phyloP scores from a whole-genome alignment of 345 rosid species.

The Lenwebbia sp. region DNA sequence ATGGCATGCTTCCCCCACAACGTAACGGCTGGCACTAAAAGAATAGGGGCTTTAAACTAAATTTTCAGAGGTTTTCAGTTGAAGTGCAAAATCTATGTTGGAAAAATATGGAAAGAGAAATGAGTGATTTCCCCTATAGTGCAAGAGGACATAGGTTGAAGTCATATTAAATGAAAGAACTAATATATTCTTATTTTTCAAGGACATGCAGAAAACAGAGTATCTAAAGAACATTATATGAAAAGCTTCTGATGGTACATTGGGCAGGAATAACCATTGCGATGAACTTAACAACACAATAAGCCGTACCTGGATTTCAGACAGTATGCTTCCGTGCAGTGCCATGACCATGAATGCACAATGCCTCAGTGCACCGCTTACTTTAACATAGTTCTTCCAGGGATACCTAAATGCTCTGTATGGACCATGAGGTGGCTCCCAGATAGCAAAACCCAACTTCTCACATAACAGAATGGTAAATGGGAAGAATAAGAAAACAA shows the following conservation, averaged over 20 bases:
- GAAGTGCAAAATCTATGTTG: neutral
- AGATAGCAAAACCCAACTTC: slow-evolving; percentile 81
- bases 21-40: neutral
- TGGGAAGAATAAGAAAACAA: neutral
- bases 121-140: neutral
- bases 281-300: neutral
- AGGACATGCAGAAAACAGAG: neutral
- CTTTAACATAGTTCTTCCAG: slow-evolving; percentile 82
- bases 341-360: slow-evolving; percentile 97
- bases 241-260: neutral
- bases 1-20: neutral
- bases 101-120: neutral
- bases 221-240: neutral
- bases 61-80: neutral
- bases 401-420: slow-evolving; percentile 70
- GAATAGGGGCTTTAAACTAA: neutral
- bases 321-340: slow-evolving; percentile 85
- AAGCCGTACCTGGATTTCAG: slow-evolving; percentile 75
- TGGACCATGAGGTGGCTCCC: slow-evolving; percentile 99
- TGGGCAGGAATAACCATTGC: neutral
- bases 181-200: neutral
- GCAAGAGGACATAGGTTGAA: neutral
- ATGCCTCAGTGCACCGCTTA: slow-evolving; percentile 88
- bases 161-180: neutral
- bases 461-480: neutral